Conservation (phyloP, 2,329 filamentous ascomycete genomes). For the Bipolaris zeicola region DNA sequence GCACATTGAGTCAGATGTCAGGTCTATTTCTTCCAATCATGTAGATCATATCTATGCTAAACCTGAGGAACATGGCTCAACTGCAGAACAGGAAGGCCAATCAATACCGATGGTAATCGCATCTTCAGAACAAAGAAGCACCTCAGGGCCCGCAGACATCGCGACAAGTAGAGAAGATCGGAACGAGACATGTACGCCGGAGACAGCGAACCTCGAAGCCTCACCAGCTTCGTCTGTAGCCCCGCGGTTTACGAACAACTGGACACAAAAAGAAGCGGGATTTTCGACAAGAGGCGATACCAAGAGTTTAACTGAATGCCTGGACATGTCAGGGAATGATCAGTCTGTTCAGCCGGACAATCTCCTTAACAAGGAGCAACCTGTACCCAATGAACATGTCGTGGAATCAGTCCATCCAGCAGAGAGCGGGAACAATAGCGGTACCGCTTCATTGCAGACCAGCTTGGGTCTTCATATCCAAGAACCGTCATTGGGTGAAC, state of each 20-base stretch:
- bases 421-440: constrained; percentile 15
- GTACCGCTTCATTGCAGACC: constrained; percentile 35
- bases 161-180: not conserved
- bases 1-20: constrained; percentile 20
- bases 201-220: constrained; percentile 19
- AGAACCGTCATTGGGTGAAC: constrained; percentile 40
- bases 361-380: not conserved
- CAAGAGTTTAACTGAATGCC: constrained; percentile 14
- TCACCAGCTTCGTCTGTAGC: constrained; percentile 42
- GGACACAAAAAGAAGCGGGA: constrained; percentile 37
- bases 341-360: constrained; percentile 1
- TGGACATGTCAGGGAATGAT: not conserved
- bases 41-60: constrained; percentile 43
- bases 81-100: constrained; percentile 5
- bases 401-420: not conserved
- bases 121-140: constrained; percentile 11
- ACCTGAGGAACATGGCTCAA: constrained; percentile 13
- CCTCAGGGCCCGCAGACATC: not conserved
- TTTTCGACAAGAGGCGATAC: constrained; percentile 34
- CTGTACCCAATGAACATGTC: not conserved
- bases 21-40: constrained; percentile 44
- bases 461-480: constrained; percentile 35
- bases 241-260: constrained; percentile 41
- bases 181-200: not conserved
- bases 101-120: constrained; percentile 13